phyloP scores from a whole-genome alignment of 2,329 filamentous ascomycete species.

The Drechslera avenae region DNA sequence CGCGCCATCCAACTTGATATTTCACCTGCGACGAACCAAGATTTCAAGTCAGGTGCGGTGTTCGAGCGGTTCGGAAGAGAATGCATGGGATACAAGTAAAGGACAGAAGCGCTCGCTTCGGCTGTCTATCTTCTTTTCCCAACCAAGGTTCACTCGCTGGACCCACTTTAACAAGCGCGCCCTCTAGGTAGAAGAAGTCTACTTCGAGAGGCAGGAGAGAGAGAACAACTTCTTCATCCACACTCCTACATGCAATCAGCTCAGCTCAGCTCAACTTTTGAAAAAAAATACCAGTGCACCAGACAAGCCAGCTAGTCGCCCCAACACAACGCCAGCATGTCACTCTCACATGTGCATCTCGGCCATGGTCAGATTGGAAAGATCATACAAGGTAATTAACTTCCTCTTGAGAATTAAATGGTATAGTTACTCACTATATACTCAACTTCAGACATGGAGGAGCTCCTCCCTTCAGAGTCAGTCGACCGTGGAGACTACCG shows the following conservation, averaged over 20 bases:
- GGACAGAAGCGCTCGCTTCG: not conserved
- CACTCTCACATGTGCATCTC: not conserved
- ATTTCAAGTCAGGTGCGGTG: too few relatives aligned
- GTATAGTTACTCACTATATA: not conserved
- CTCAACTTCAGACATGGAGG: slow-evolving; percentile 17
- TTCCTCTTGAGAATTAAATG: too few relatives aligned
- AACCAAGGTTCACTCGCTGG: not conserved
- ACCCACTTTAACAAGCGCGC: not conserved
- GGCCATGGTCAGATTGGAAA: slow-evolving; percentile 24
- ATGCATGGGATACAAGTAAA: too few relatives aligned
- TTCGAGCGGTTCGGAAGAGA: too few relatives aligned
- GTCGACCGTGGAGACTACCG: slow-evolving; percentile 21
- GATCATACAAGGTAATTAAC: slow-evolving; percentile 14
- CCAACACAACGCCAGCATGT: slow-evolving; percentile 5
- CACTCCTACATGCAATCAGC: not conserved
- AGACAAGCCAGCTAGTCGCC: not conserved
- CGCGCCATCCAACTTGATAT: too few relatives aligned
- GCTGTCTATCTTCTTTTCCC: not conserved
- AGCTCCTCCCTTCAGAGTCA: slow-evolving; percentile 23
- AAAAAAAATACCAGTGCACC: not conserved
- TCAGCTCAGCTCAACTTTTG: not conserved
- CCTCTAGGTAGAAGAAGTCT: too few relatives aligned
- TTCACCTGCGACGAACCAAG: too few relatives aligned
- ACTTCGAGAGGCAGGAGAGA: too few relatives aligned
- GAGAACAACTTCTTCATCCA: too few relatives aligned